Evolutionary conservation across 2,329 filamentous ascomycete genomes (phyloP).

Genomic region (Aspergillus proliferans): DNA sequence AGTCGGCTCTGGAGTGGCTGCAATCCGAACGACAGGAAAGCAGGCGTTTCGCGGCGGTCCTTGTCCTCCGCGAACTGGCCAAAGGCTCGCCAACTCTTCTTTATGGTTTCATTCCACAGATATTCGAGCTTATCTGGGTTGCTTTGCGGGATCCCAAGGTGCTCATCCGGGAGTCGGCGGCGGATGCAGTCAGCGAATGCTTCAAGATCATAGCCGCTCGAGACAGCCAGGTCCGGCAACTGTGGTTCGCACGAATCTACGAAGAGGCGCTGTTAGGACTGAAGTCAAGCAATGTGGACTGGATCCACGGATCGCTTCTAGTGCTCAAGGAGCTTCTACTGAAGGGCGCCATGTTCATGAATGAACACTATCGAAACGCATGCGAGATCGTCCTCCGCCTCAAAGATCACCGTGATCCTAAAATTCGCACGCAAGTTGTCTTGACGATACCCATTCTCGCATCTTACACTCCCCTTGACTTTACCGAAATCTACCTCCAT

Average conservation of each 20-base stretch:
- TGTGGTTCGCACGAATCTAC: constrained; percentile 88
- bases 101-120: constrained; percentile 89
- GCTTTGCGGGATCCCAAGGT: constrained; percentile 84
- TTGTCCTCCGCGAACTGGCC: constrained; percentile 84
- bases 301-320: constrained; percentile 86
- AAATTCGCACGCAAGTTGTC: constrained; percentile 84
- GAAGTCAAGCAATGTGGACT: constrained; percentile 73
- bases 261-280: constrained; percentile 76
- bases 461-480: constrained; percentile 85
- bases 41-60: constrained; percentile 83
- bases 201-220: constrained; percentile 93
- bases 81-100: constrained; percentile 91
- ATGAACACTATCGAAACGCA: constrained; percentile 82
- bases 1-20: constrained; percentile 92
- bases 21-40: constrained; percentile 93
- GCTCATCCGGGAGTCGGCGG: constrained; percentile 84
- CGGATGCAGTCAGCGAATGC: constrained; percentile 87
- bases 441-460: constrained; percentile 87
- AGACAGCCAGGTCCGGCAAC: constrained; percentile 77
- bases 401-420: constrained; percentile 83
- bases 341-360: constrained; percentile 99
- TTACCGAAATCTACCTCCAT: constrained; percentile 79
- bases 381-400: constrained; percentile 90
- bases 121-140: constrained; percentile 95
- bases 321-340: constrained; percentile 88